Conservation (phyloP, 192 early-diverging fungal species). For the Dimargaris verticillata region DNA sequence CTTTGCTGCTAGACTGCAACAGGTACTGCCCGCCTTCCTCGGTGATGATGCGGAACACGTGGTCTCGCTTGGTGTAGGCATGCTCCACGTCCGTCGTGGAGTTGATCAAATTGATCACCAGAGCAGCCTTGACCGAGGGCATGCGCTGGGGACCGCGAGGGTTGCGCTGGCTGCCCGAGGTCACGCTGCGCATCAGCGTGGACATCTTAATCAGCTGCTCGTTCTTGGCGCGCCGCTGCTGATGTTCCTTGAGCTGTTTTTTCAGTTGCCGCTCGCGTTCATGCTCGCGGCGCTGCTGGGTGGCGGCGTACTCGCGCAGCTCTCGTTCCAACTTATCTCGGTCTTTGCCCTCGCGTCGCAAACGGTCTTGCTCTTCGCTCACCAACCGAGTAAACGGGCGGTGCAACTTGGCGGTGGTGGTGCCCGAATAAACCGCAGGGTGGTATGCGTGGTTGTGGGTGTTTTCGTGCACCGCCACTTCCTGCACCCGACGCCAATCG, state of each 20-base stretch:
- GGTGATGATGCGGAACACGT: constrained; percentile 61
- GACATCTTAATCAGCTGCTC: constrained; percentile 35
- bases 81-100: constrained; percentile 50
- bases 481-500: not conserved
- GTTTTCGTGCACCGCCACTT: constrained; percentile 1
- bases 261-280: constrained; percentile 33
- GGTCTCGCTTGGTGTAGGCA: constrained; percentile 46
- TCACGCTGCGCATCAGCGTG: constrained; percentile 29
- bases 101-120: constrained; percentile 64
- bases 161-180: constrained; percentile 18
- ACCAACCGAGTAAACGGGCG: constrained; percentile 31
- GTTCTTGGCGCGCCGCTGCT: constrained; percentile 34
- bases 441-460: constrained; percentile 8
- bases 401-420: not conserved
- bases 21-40: constrained; percentile 67
- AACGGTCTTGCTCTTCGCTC: constrained; percentile 40
- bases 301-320: constrained; percentile 33
- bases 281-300: constrained; percentile 26
- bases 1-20: constrained; percentile 42
- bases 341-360: constrained; percentile 47
- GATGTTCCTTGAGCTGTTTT: constrained; percentile 32
- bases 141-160: constrained; percentile 15
- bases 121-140: constrained; percentile 37
- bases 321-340: constrained; percentile 45
- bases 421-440: not conserved